phyloP scores from a whole-genome alignment of 257 asterid species.

The Agastache rugosa region DNA sequence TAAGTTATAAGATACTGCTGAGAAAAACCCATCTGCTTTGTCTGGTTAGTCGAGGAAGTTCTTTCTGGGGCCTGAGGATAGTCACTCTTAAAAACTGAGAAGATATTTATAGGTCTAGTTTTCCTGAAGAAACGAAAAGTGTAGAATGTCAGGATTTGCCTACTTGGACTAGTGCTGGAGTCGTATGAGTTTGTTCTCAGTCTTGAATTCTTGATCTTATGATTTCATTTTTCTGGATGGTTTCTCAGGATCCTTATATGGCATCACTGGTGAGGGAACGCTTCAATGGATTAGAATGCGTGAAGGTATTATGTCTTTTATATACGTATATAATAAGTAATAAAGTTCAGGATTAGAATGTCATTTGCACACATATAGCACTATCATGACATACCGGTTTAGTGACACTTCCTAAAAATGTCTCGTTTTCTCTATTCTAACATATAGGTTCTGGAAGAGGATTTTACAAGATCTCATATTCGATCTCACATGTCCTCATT shows the following conservation, averaged over 20 bases:
- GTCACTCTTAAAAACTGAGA: not conserved
- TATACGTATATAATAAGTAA: not conserved
- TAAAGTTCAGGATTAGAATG: too few relatives aligned
- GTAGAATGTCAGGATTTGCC: not conserved
- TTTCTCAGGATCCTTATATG: slow-evolving; percentile 88
- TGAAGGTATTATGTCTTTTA: slow-evolving; percentile 54
- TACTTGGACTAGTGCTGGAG: slow-evolving; percentile 2
- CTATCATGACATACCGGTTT: not conserved
- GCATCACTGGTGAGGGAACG: slow-evolving; percentile 83
- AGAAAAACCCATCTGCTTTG: too few relatives aligned
- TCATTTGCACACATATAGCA: too few relatives aligned
- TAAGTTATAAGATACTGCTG: not conserved
- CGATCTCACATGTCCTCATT: slow-evolving; percentile 73
- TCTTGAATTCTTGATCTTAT: slow-evolving; percentile 22
- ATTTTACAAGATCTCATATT: slow-evolving; percentile 79
- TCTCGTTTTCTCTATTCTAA: slow-evolving; percentile 10
- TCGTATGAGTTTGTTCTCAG: not conserved
- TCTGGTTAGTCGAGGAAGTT: not conserved
- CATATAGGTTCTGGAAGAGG: slow-evolving; percentile 86
- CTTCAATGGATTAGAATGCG: slow-evolving; percentile 57
- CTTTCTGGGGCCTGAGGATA: not conserved
- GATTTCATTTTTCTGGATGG: slow-evolving; percentile 18
- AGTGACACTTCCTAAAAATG: not conserved
- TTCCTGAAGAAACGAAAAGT: not conserved
- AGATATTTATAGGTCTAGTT: not conserved